Evolutionary conservation across 2,329 filamentous ascomycete species (phyloP), one percentile per base, ranked within the genome.

Genomic region (Ophiostoma fasciatum): DNA sequence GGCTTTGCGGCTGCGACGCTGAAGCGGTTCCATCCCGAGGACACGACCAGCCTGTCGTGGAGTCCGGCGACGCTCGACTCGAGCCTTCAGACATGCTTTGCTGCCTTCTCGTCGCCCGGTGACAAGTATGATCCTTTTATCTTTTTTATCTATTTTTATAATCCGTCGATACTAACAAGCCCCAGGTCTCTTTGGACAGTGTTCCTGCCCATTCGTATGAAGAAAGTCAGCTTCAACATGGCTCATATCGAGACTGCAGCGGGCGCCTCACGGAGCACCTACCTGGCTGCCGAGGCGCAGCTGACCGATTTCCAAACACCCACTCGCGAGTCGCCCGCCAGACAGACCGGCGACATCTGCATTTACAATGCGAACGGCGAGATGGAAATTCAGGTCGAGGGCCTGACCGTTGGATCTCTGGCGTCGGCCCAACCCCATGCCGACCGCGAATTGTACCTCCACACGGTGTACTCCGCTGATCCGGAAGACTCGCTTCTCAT

Each of bases 31-130:
- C 60, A 63, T 28, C 15, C 43, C 0, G 47, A 53, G 5, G 60
- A 63, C 20, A 55, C 54, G 1, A 63, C 59, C 0, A 35, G 28
- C 1, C 39, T 63, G 10, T 31, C 40, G 4, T 42, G 59, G 19
- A 61, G 59, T 39, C 60, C 60, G 1, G 60, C 59, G 1, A 60
- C 55, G 0, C 46, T 63, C 8, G 60, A 63, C 32, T 51, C 48
- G 15, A 62, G 58, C 37, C 51, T 63, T 7, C 60, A 63, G 32
- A 52, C 58, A 0, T 57, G 58, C 0, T 63, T 62, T 36, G 48
- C 57, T n/a, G 50, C 59, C 0, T 57, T 58, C 18, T 50, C 59
- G 0, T 57, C 55, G 0, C 59, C 60, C 0, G 57, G 57, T 10
- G 60, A 63, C 28, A 50, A 47, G 52, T 54, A 46, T 40, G 51